A percentile compares a stretch with the other conserved stretches of the same genome.
These are phyloP conservation scores for Exserohilum rostratum DNA, from an alignment of 2,329 filamentous ascomycete genomes.

Conservation along the genomic window DNA sequence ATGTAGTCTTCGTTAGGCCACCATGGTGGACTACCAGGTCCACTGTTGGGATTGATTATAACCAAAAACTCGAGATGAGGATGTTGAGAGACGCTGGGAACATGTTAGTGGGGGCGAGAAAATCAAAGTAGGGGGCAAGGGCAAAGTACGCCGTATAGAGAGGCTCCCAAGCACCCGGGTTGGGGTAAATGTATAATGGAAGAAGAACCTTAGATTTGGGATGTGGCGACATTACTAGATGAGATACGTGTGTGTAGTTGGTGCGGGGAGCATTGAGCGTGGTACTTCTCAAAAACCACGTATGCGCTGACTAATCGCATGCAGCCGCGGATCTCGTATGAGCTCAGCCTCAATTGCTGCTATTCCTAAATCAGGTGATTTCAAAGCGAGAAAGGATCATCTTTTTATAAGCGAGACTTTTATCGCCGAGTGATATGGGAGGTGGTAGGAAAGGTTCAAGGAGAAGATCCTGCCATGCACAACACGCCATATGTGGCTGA, in stretches of 20 bases:
- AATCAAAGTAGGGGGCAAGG: neutral
- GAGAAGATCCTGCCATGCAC: no score
- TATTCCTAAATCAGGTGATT: neutral
- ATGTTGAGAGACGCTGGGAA: conserved; percentile 29
- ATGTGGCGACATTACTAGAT: neutral
- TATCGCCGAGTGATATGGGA: neutral
- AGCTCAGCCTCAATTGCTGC: neutral
- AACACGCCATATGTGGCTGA: no score
- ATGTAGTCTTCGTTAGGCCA: conserved; percentile 57
- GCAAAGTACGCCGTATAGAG: conserved; percentile 51
- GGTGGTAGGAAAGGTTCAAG: no score
- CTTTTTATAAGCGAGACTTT: no score
- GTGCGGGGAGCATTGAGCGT: neutral
- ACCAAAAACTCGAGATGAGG: conserved; percentile 57
- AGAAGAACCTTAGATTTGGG: conserved; percentile 49
- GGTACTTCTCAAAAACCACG: neutral
- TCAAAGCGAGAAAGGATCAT: no score
- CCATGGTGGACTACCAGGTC: conserved; percentile 53
- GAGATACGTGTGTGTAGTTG: neutral
- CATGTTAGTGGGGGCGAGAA: neutral
- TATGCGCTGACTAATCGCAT: conserved; percentile 8
- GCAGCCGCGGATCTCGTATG: neutral
- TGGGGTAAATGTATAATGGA: conserved; percentile 59
- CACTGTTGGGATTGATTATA: conserved; percentile 57
- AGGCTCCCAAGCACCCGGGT: conserved; percentile 55